phyloP scores from a whole-genome alignment of 1,284 basidiomycete genomes.

The Tilletia caries region DNA sequence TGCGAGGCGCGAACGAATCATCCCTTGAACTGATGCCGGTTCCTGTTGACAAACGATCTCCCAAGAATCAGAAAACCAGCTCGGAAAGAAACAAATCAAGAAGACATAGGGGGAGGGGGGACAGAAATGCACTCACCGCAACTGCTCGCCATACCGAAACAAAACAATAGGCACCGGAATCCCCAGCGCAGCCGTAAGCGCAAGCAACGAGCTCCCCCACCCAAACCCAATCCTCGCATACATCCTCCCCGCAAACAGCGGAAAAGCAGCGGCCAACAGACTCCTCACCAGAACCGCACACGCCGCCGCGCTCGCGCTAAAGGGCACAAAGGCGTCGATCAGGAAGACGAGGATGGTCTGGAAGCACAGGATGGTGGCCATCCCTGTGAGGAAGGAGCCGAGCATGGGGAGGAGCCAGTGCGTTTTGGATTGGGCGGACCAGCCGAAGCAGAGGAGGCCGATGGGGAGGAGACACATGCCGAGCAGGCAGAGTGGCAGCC shows the following conservation, averaged over 20 bases:
- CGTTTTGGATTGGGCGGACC: slow-evolving; percentile 31
- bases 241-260: slow-evolving; percentile 55
- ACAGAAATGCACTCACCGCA: slow-evolving; percentile 48
- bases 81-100: no score
- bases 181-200: slow-evolving; percentile 53
- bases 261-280: slow-evolving; percentile 55
- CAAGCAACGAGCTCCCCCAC: slow-evolving; percentile 56
- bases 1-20: slow-evolving; percentile 13
- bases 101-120: no score
- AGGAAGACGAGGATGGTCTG: slow-evolving; percentile 56
- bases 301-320: slow-evolving; percentile 57
- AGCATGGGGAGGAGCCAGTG: slow-evolving; percentile 38
- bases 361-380: slow-evolving; percentile 55
- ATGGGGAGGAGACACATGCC: slow-evolving; percentile 58
- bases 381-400: slow-evolving; percentile 39
- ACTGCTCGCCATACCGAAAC: slow-evolving; percentile 54
- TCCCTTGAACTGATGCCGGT: slow-evolving; percentile 33
- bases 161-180: slow-evolving; percentile 56
- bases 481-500: slow-evolving; percentile 55
- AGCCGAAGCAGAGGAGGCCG: slow-evolving; percentile 55
- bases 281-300: slow-evolving; percentile 52
- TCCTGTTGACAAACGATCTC: neutral
- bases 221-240: slow-evolving; percentile 57
- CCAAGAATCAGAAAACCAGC: no score
- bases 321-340: slow-evolving; percentile 58